Evolutionary conservation across 2,329 filamentous ascomycete species (phyloP), one percentile per base, ranked within the genome.

Genomic region (Plectosphaerella sp.): DNA sequence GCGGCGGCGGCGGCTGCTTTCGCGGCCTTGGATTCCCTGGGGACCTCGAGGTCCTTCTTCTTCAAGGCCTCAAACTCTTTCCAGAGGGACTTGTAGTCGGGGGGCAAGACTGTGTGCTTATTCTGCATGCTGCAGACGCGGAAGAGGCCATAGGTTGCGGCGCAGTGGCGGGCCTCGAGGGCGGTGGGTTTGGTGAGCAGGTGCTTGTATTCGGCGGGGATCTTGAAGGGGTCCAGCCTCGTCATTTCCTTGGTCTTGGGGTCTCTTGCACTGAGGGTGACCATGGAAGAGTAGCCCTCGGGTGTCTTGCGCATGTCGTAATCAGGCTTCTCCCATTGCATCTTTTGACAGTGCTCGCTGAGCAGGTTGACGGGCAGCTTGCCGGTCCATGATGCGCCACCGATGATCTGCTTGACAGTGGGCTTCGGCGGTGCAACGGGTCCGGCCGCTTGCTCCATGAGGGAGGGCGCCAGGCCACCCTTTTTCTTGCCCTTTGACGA

Each of bases 101-200:
- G 94, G 22, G 94, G 94, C 58, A 99, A 78, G 73, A 92, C 93
- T 76, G 91, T 95, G 65, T 96, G 91, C 62, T 97, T 83, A 66
- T 97, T 97, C 70, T 92, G 91, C 86, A 95, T 96, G 65, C 88
- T 97, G 69, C 89, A 93, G 4, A 97, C 89, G 48, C 94, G 82
- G 66, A 94, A 97, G 9, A 99, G 78, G 3, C 87, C 89, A 71
- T 95, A 97, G 0, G 92, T 90, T 4, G 94, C 94, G 9, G 92
- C 91, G 59, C 95, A 94, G 73, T 99, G 93, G 54, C 88, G 86
- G 18, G 94, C 93, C 74, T 99, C 94, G 10, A 97, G 79, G 1
- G 91, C 85, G 5, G 89, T 94, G 7, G 89, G 80, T 65, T 89
- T 87, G 50, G 80, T 77, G 22, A 90, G 87, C 53, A 94, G 76